Percentiles rank a stretch among this genome's conserved stretches.
phyloP scores from a whole-genome alignment of 2,329 filamentous ascomycete species.

The Fusarium marasasianum region DNA sequence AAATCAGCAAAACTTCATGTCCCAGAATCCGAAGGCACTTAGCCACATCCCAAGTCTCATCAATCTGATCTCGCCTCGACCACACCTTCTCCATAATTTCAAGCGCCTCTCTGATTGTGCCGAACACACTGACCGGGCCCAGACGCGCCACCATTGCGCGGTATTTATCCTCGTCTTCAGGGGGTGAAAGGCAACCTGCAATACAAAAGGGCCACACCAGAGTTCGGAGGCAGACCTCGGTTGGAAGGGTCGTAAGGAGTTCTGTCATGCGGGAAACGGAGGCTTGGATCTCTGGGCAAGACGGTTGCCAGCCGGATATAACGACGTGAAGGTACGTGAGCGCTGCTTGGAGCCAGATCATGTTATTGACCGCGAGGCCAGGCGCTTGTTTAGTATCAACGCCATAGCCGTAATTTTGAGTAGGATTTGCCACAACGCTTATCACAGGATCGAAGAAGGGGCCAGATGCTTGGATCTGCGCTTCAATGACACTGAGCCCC shows the following conservation, averaged over 20 bases:
- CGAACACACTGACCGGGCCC: constrained; percentile 56
- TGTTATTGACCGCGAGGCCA: constrained; percentile 44
- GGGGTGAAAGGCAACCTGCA: constrained; percentile 52
- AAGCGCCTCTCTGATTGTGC: constrained; percentile 55
- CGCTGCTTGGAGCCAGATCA: constrained; percentile 60
- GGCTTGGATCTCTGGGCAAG: constrained; percentile 52
- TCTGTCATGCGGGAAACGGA: constrained; percentile 47
- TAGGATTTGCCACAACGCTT: constrained; percentile 32
- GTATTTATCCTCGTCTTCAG: constrained; percentile 54
- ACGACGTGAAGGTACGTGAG: constrained; percentile 60
- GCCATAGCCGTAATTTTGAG: constrained; percentile 39
- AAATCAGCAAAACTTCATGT: constrained; percentile 52
- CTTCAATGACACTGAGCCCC: constrained; percentile 46
- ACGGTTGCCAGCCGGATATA: constrained; percentile 61
- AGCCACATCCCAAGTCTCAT: constrained; percentile 56
- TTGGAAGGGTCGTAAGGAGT: constrained; percentile 47
- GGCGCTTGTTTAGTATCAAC: constrained; percentile 34
- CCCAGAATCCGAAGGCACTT: constrained; percentile 55
- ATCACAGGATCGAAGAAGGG: constrained; percentile 10
- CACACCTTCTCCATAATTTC: constrained; percentile 59
- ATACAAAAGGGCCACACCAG: constrained; percentile 55
- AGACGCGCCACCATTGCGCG: constrained; percentile 53
- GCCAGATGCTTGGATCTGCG: constrained; percentile 2
- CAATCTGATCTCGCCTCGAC: constrained; percentile 50
- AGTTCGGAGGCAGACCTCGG: constrained; percentile 46